Base-by-base conservation (phyloP, 441 rosid species). In the Populus hybrid region DNA sequence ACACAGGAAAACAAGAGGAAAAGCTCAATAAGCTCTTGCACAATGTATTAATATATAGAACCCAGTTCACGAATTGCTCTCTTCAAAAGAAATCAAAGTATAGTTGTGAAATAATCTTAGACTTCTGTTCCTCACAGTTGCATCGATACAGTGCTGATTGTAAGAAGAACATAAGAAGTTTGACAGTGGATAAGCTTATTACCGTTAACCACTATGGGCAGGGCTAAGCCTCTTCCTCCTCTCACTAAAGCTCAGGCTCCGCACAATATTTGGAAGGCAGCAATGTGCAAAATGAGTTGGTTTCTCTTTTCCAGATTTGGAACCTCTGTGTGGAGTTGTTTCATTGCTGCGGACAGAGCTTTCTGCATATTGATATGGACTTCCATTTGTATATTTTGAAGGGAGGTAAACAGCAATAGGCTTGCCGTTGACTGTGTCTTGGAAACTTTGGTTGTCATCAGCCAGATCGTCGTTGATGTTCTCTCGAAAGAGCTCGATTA, bases 401-500 rank as follows among this genome's bases (percentile, higher is more conserved):
- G 85, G 78, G 28, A 71, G 42, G 64, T 75, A 73, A 35, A 26
- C 30, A 50, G 18, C 40, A 8, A 75, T 21, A 12, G 78, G 72
- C 73, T 78, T 79, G 24, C 77, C 34, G 77, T 82, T 75, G 34
- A 10, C 64, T 21, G 24, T 65, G 32, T 70, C 75, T 53, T 77
- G 76, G 63, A 80, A 66, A 69, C 67, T 71, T 67, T 65, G 59
- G 69, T 76, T 78, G 28, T 50, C 73, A 12, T 75, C 79, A 8
- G 6, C 72, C 14, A 24, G 50, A 30, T 79, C 81, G 14, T 38
- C 74, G 24, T 63, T 32, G 35, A 83, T 80, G 81, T 90, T 86
- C 70, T 90, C 90, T 1, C 80, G 78, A 61, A 91, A 88, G 72
- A 88, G 85, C 73, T 91, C 93, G 32, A 86, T 74, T 3, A 91